Evolutionary conservation across 192 early-diverging fungal species (phyloP).

Genomic region (Coemansia sp.): DNA sequence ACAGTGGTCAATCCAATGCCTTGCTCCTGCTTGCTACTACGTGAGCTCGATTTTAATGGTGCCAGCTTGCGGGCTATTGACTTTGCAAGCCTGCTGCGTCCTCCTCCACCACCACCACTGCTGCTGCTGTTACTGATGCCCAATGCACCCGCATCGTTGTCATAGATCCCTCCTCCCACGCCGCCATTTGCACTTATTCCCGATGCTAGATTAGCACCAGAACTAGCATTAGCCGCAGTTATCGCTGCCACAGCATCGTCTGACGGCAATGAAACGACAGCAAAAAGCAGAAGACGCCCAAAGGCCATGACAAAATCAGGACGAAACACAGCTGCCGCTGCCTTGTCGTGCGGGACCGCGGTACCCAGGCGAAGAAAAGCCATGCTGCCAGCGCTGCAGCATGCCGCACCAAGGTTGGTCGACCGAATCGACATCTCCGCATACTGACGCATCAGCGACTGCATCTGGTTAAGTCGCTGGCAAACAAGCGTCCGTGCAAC

Average conservation of each 20-base stretch:
- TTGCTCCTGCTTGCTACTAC: conserved; percentile 44
- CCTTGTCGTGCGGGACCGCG: conserved; percentile 18
- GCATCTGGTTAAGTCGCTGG: conserved; percentile 55
- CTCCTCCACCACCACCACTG: conserved; percentile 14
- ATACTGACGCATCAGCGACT: conserved; percentile 53
- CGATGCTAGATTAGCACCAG: background rate
- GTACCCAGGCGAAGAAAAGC: conserved; percentile 16
- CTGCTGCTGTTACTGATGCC: background rate
- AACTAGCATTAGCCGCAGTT: conserved; percentile 1
- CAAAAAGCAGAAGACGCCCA: conserved; percentile 43
- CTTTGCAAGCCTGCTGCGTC: conserved; percentile 49
- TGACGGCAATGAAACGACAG: conserved; percentile 37
- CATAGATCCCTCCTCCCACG: background rate
- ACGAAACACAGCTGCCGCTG: conserved; percentile 2
- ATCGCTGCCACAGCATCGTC: conserved; percentile 11
- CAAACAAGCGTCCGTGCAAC: conserved; percentile 47
- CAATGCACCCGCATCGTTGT: background rate
- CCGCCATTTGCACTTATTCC: background rate
- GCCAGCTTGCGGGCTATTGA: conserved; percentile 52
- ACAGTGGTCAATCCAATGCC: conserved; percentile 44
- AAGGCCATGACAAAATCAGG: conserved; percentile 36
- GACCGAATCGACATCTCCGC: conserved; percentile 41
- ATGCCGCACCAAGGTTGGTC: conserved; percentile 5
- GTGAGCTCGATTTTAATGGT: conserved; percentile 41
- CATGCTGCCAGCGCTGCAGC: conserved; percentile 6